phyloP scores from a whole-genome alignment of 2,329 filamentous ascomycete species.

The Proliferodiscus dingleyae region DNA sequence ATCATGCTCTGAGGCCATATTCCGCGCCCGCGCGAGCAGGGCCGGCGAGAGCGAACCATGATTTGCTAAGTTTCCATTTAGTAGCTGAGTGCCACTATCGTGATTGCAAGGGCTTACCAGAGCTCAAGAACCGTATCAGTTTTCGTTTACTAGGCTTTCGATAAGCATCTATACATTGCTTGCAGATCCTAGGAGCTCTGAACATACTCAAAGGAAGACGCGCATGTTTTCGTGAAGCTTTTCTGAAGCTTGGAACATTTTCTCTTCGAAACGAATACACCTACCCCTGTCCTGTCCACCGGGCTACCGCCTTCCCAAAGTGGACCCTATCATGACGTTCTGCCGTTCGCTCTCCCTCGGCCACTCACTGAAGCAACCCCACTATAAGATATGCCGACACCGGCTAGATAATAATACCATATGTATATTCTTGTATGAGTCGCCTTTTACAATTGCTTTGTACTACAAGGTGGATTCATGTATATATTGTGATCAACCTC shows the following conservation, averaged over 20 bases:
- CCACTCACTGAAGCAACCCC: not conserved
- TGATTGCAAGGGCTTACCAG: constrained; percentile 33
- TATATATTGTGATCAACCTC: not conserved
- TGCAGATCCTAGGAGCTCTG: constrained; percentile 47
- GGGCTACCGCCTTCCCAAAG: constrained; percentile 7
- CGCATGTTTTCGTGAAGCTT: constrained; percentile 2
- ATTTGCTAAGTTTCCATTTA: constrained; percentile 21
- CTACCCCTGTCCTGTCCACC: not conserved
- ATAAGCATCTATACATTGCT: constrained; percentile 40
- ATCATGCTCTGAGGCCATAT: constrained; percentile 53
- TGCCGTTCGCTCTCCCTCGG: not conserved
- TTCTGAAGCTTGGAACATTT: constrained; percentile 2
- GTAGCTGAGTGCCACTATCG: constrained; percentile 6
- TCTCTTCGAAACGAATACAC: constrained; percentile 5
- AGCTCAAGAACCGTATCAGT: constrained; percentile 40
- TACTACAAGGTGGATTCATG: too few species aligned
- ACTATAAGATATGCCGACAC: not conserved
- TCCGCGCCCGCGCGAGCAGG: constrained; percentile 55
- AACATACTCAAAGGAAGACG: constrained; percentile 27
- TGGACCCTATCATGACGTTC: not conserved
- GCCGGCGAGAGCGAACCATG: constrained; percentile 40
- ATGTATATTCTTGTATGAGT: not conserved
- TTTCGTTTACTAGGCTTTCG: constrained; percentile 22
- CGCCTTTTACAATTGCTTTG: too few species aligned
- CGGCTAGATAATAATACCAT: too few species aligned